Evolutionary conservation across 2,329 filamentous ascomycete genomes (phyloP), one percentile per base, ranked within the genome.

Genomic region (Apiospora kogelbergensis): DNA sequence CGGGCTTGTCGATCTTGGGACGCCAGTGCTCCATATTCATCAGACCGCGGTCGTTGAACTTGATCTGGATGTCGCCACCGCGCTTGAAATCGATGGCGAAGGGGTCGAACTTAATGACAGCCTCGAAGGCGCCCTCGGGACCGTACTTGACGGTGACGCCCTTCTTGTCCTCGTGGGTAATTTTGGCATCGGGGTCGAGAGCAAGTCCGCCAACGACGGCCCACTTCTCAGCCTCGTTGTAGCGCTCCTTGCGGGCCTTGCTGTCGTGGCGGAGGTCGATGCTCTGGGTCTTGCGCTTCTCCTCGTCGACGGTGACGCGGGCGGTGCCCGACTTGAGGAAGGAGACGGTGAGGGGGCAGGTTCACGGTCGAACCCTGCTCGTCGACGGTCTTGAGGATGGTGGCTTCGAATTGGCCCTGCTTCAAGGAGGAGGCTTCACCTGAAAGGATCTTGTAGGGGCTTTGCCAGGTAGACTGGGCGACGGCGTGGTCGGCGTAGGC

Each of bases 21-120:
- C 96, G 87, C 96, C 96, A 99, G 78, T 99, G 96, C 80, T 99
- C 96, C 79, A 98, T 82, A 76, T 98, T 99, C 80, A 99, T 79
- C 71, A 97, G 83, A 0, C 95, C 95, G n/a, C 91, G 89, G 73
- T 95, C 91, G 77, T 99, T 99, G 80, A 99, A 86, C 77, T 91
- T 93, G 80, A 99, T 86, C 71, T 98, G 94, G 0, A 91, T 91
- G 73, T 88, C 84, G 0, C 93, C 94, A 74, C 96, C 92, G 60
- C 95, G 88, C 80, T 92, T 91, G 79, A 99, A 99, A 64, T 97
- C 92, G 67, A 98, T 87, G 45, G 86, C 86, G 72, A 98, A 97
- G 0, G 96, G 96, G 1, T 90, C 86, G 76, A 97, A 93, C 65
- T 87, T 90, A 79, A 99, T 92, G 74, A 95, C 83, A 13, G 94